phyloP scores from a whole-genome alignment of 139 green algal species.

The Picochlorum costavermella region DNA sequence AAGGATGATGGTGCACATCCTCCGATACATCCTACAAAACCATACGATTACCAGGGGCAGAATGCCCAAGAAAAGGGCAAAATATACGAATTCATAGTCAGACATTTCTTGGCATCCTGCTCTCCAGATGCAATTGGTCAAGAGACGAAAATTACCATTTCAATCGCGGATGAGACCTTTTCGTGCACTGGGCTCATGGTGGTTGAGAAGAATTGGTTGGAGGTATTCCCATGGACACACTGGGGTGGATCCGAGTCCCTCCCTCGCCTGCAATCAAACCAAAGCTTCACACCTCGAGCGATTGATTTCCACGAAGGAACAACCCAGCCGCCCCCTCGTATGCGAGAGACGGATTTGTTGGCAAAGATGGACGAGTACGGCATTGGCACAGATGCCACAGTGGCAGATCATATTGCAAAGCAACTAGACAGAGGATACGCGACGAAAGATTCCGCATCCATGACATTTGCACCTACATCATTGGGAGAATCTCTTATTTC shows the following conservation, averaged over 20 bases:
- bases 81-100: slow-evolving; percentile 93
- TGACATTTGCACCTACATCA: slow-evolving; percentile 67
- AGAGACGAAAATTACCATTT: slow-evolving; percentile 70
- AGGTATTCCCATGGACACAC: slow-evolving; percentile 81
- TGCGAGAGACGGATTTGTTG: slow-evolving; percentile 88
- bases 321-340: slow-evolving; percentile 71
- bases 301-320: slow-evolving; percentile 58
- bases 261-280: slow-evolving; percentile 53
- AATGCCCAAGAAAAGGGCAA: slow-evolving; percentile 49
- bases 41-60: slow-evolving; percentile 21
- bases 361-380: slow-evolving; percentile 84
- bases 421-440: slow-evolving; percentile 60
- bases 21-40: slow-evolving; percentile 86
- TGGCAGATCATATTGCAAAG: slow-evolving; percentile 74
- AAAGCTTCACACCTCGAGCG: slow-evolving; percentile 69
- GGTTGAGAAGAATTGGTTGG: slow-evolving; percentile 86
- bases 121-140: slow-evolving; percentile 76
- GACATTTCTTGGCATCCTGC: slow-evolving; percentile 89
- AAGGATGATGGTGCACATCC: slow-evolving; percentile 82
- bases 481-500: slow-evolving; percentile 78
- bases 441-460: slow-evolving; percentile 53
- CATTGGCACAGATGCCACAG: slow-evolving; percentile 96
- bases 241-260: slow-evolving; percentile 79
- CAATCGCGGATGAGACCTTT: slow-evolving; percentile 46
- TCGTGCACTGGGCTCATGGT: slow-evolving; percentile 80